Conservation (phyloP, 2,329 filamentous ascomycete species). For the Trichoderma arundinaceum region DNA sequence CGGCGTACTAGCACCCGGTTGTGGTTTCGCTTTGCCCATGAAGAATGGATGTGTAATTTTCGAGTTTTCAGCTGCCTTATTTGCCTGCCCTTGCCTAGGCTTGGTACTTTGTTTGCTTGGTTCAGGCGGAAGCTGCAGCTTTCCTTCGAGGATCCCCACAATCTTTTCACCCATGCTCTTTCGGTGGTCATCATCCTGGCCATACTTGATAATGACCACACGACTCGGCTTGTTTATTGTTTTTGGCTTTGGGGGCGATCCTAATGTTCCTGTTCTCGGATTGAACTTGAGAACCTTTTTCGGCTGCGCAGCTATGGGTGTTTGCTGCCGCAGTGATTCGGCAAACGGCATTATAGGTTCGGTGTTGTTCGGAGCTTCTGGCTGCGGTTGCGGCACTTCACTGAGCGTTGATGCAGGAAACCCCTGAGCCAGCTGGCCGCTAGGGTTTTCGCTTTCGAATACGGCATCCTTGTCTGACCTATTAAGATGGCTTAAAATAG, state of each 20-base stretch:
- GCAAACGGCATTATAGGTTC: conserved; percentile 20
- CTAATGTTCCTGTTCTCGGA: conserved; percentile 65
- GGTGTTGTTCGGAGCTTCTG: conserved; percentile 12
- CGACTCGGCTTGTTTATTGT: conserved; percentile 42
- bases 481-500: conserved; percentile 33
- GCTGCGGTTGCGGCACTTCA: conserved; percentile 29
- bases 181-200: conserved; percentile 52
- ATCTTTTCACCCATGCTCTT: conserved; percentile 64
- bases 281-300: conserved; percentile 63
- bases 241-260: conserved; percentile 65
- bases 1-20: conserved; percentile 34
- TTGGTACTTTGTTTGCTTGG: conserved; percentile 7
- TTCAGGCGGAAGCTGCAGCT: conserved; percentile 37
- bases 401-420: conserved; percentile 33
- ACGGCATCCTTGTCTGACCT: conserved; percentile 7
- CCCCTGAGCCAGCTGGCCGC: conserved; percentile 18
- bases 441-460: background rate
- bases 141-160: conserved; percentile 61
- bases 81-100: conserved; percentile 26
- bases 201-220: conserved; percentile 66
- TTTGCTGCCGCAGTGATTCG: conserved; percentile 28
- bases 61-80: conserved; percentile 32
- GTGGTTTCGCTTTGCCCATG: conserved; percentile 43
- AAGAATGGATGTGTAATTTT: conserved; percentile 54
- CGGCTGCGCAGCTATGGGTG: conserved; percentile 41